Conservation (phyloP, 495 filamentous ascomycete species). For the Ascobolus immersus region DNA sequence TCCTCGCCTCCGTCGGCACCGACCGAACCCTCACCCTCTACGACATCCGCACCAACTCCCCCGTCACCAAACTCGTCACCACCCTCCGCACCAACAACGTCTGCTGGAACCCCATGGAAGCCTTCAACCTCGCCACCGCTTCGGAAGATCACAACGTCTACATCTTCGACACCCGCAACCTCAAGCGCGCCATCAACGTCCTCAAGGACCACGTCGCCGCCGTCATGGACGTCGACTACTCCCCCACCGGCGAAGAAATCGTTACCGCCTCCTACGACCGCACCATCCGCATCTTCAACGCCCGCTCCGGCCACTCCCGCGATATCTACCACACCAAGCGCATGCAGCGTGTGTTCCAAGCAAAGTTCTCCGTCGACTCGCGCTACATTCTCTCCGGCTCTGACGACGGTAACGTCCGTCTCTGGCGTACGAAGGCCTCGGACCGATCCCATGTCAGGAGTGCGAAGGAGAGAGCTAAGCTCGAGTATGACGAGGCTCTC, state of each 20-base stretch:
- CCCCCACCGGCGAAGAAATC: conserved; percentile 79
- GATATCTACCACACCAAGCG: conserved; percentile 95
- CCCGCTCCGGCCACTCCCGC: conserved; percentile 53
- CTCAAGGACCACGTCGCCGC: conserved; percentile 87
- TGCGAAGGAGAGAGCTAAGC: conserved; percentile 49
- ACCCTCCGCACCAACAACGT: conserved; percentile 64
- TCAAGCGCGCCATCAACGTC: conserved; percentile 65
- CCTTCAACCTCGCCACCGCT: conserved; percentile 70
- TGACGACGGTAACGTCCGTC: conserved; percentile 78
- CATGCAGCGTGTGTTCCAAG: conserved; percentile 89
- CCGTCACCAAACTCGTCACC: conserved; percentile 52
- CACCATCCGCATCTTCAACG: conserved; percentile 54
- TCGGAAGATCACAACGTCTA: conserved; percentile 60
- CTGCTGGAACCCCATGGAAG: conserved; percentile 87
- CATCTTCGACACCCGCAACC: conserved; percentile 70
- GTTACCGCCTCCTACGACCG: conserved; percentile 75
- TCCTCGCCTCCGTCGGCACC: conserved; percentile 56
- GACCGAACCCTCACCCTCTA: conserved; percentile 71
- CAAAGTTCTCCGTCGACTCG: conserved; percentile 62
- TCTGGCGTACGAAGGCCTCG: conserved; percentile 81
- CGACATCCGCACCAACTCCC: conserved; percentile 67
- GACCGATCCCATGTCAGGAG: conserved; percentile 64
- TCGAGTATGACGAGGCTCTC: conserved; percentile 80
- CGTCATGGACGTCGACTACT: conserved; percentile 91
- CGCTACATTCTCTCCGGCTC: conserved; percentile 65